Percentiles rank a stretch among this genome's conserved stretches.
phyloP scores from a whole-genome alignment of 345 rosid species.

The Gossypium mustelinum region DNA sequence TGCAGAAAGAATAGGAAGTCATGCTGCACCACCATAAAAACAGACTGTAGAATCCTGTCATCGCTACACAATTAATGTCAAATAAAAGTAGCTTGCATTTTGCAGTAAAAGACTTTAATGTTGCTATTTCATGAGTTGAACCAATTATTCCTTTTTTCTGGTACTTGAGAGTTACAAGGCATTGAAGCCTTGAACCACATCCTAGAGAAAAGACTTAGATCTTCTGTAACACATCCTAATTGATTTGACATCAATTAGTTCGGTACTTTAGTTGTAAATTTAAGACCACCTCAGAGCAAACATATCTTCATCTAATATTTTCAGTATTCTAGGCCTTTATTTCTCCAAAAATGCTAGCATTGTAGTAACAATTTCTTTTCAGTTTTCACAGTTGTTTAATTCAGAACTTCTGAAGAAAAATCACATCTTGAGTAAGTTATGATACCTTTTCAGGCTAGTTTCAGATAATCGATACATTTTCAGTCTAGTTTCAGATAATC shows the following conservation, averaged over 20 bases:
- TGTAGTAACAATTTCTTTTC: not conserved
- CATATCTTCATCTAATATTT: not conserved
- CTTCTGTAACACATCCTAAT: not conserved
- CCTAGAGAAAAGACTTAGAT: not conserved
- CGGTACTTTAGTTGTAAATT: not conserved
- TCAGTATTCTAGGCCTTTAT: not conserved
- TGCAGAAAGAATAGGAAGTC: constrained; percentile 4
- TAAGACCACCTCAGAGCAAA: not conserved
- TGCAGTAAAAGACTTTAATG: not conserved
- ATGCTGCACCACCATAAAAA: not conserved
- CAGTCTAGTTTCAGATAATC: not conserved
- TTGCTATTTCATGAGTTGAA: not conserved
- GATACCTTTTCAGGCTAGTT: not conserved
- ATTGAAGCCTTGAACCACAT: not conserved
- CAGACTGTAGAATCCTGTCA: constrained; percentile 6
- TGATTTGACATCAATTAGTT: not conserved
- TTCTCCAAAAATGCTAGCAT: not conserved
- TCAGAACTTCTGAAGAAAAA: not conserved
- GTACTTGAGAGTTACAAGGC: not conserved
- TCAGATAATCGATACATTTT: not conserved
- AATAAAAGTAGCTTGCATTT: not conserved
- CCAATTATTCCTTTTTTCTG: not conserved
- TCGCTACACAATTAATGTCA: not conserved
- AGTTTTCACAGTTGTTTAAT: not conserved
- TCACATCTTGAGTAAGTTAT: not conserved